Evolutionary conservation across 176 grass and related monocot species (phyloP).

Genomic region (Dendrocalamus sinicus): DNA sequence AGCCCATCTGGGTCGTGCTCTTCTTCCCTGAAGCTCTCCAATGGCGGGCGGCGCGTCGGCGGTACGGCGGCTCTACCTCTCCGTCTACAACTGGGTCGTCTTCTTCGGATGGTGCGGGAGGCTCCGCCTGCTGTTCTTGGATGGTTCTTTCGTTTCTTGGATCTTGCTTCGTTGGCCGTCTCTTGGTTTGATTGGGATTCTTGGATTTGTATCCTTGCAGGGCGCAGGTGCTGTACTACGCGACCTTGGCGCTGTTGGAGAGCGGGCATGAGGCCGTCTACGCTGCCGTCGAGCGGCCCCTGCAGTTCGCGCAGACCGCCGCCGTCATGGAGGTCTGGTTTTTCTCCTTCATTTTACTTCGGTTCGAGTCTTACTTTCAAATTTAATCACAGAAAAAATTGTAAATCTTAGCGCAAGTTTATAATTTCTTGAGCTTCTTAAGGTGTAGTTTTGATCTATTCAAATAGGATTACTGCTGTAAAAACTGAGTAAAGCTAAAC

Average conservation of each 20-base stretch:
- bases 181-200: conserved; percentile 30
- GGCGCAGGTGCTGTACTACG: conserved; percentile 56
- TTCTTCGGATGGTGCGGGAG: conserved; percentile 52
- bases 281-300: conserved; percentile 51
- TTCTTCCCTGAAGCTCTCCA: background rate
- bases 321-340: conserved; percentile 52
- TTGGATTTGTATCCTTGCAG: conserved; percentile 40
- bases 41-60: conserved; percentile 44
- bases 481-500: background rate
- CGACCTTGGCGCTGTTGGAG: conserved; percentile 25
- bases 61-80: conserved; percentile 52
- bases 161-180: background rate
- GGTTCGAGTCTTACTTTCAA: background rate
- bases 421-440: background rate
- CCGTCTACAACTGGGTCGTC: conserved; percentile 60
- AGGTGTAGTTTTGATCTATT: background rate
- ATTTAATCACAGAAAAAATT: background rate
- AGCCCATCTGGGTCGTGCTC: background rate
- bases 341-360: background rate
- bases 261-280: conserved; percentile 50
- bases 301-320: conserved; percentile 57
- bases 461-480: background rate
- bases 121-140: background rate
- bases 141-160: background rate
- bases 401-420: background rate